Conservation (phyloP, 2,329 filamentous ascomycete genomes). For the Claviceps capensis region DNA sequence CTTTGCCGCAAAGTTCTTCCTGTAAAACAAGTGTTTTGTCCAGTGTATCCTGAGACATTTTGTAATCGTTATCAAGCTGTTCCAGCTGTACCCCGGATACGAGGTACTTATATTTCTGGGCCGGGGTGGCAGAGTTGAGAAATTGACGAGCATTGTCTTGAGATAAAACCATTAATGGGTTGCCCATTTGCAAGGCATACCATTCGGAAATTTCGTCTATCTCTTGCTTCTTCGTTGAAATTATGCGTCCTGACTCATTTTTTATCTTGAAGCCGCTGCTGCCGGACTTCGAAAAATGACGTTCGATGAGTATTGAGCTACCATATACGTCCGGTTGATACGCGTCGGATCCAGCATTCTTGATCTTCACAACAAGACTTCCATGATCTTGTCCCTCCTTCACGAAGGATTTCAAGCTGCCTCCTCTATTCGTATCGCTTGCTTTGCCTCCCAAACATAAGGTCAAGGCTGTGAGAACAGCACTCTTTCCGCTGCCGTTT, state of each 20-base stretch:
- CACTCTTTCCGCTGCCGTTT: conserved; percentile 96
- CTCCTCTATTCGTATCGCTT: conserved; percentile 80
- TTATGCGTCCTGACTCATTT: conserved; percentile 49
- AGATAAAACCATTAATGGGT: conserved; percentile 88
- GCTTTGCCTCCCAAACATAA: conserved; percentile 93
- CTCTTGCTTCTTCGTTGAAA: conserved; percentile 75
- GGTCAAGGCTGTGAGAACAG: conserved; percentile 82
- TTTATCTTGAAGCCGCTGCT: conserved; percentile 80
- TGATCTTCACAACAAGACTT: conserved; percentile 69
- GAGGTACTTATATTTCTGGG: conserved; percentile 93
- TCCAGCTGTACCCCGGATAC: conserved; percentile 89
- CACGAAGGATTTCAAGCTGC: conserved; percentile 78
- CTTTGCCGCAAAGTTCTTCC: conserved; percentile 22
- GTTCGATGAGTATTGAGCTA: conserved; percentile 76
- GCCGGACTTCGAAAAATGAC: conserved; percentile 66
- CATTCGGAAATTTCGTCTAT: conserved; percentile 90
- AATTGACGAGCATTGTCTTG: conserved; percentile 94
- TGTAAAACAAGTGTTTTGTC: conserved; percentile 42
- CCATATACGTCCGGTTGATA: conserved; percentile 77
- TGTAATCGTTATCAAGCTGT: conserved; percentile 82
- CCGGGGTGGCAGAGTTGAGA: conserved; percentile 66
- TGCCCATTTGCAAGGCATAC: conserved; percentile 88
- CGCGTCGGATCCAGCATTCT: conserved; percentile 75
- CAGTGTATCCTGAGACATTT: conserved; percentile 63
- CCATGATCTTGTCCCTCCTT: conserved; percentile 74